These are phyloP conservation scores for Harringtonia aguacate DNA, from an alignment of 2,329 filamentous ascomycete species.

Conservation along the genomic window DNA sequence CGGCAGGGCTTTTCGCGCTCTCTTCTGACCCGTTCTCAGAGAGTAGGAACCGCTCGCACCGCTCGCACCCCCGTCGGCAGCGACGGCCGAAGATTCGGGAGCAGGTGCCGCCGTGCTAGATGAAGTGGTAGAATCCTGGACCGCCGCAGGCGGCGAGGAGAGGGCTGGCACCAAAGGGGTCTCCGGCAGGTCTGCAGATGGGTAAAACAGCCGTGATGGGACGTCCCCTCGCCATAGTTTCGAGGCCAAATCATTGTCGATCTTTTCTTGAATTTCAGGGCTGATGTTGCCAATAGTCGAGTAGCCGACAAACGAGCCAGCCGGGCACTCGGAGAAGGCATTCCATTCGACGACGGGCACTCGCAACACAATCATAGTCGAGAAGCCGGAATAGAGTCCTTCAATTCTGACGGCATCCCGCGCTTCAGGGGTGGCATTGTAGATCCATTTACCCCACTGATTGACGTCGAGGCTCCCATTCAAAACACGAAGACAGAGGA, in stretches of 20 bases:
- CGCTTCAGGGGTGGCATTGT: constrained; percentile 1
- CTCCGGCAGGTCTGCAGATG: too few species aligned
- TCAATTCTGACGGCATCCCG: constrained; percentile 10
- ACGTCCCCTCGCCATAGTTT: constrained; percentile 8
- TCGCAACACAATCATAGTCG: constrained; percentile 10
- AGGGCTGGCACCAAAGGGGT: too few species aligned
- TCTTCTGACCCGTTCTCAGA: constrained; percentile 1
- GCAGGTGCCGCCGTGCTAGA: neutral
- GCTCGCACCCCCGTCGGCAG: neutral
- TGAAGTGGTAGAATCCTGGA: neutral
- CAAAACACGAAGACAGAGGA: constrained; percentile 11
- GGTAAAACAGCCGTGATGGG: neutral
- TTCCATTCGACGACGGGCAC: constrained; percentile 10
- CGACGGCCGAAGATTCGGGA: neutral
- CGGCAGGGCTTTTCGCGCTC: constrained; percentile 10
- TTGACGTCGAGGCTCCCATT: constrained; percentile 5
- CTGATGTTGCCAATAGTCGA: constrained; percentile 9
- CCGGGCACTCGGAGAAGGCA: constrained; percentile 8
- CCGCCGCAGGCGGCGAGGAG: too few species aligned
- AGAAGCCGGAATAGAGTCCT: constrained; percentile 10
- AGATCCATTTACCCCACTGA: constrained; percentile 13
- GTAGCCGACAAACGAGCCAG: constrained; percentile 10
- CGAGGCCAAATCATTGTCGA: constrained; percentile 8
- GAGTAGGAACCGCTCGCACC: neutral
- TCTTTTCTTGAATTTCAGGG: neutral